A percentile compares a stretch with the other conserved stretches of the same genome.
These are phyloP conservation scores for Fusarium sororula DNA, from an alignment of 2,329 filamentous ascomycete species.

Conservation along the genomic window DNA sequence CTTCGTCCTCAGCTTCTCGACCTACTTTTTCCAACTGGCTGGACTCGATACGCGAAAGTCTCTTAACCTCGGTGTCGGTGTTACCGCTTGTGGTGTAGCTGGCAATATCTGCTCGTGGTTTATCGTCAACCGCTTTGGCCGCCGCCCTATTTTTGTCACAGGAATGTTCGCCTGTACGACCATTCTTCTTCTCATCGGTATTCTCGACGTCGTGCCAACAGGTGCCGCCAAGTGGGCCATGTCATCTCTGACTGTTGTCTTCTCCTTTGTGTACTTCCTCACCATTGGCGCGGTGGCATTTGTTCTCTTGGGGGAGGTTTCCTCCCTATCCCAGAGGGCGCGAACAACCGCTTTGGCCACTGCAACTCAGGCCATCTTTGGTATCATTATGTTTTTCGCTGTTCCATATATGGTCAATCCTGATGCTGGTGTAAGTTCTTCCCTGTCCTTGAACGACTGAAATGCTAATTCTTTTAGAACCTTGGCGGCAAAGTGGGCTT, in stretches of 20 bases:
- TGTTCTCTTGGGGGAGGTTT: neutral
- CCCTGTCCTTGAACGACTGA: neutral
- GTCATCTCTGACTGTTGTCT: neutral
- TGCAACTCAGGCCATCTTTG: neutral
- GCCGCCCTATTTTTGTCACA: constrained; percentile 48
- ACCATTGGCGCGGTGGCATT: neutral
- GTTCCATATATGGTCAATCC: neutral
- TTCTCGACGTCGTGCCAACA: neutral
- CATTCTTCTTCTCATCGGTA: neutral
- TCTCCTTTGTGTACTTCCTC: neutral
- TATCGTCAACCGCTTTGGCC: constrained; percentile 50
- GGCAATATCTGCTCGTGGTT: constrained; percentile 52
- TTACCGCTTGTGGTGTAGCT: constrained; percentile 53
- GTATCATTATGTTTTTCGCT: neutral
- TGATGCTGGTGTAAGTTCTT: neutral
- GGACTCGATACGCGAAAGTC: constrained; percentile 47
- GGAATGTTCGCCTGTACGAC: constrained; percentile 43
- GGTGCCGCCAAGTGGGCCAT: neutral
- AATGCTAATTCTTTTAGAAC: neutral
- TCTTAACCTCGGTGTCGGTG: constrained; percentile 51
- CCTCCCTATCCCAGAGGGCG: neutral
- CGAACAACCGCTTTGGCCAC: neutral
- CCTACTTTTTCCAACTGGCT: constrained; percentile 52
- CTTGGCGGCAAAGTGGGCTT: neutral
- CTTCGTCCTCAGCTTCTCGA: constrained; percentile 55